A percentile compares a stretch with the other conserved stretches of the same genome.
Conservation (phyloP, 2,329 filamentous ascomycete species). For the Zasmidium cellare region DNA sequence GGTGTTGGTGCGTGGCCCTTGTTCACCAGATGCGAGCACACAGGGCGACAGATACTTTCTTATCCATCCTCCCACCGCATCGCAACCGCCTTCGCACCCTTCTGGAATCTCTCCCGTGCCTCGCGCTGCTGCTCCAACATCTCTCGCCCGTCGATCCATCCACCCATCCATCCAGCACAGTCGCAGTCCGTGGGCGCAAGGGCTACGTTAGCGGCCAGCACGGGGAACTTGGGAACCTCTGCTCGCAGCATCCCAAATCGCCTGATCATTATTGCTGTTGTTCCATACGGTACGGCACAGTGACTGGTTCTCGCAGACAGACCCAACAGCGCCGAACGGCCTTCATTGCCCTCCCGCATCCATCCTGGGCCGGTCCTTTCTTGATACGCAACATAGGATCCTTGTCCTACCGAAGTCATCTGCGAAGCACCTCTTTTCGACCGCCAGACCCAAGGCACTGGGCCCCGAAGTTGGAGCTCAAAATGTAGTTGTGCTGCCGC, state of each 20-base stretch:
- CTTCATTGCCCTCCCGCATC: background rate
- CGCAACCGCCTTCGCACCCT: background rate
- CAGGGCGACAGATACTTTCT: background rate
- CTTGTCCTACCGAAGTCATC: slow-evolving; percentile 15
- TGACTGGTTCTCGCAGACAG: background rate
- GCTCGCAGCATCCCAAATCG: too few species aligned
- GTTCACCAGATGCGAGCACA: background rate
- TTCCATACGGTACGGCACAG: too few species aligned
- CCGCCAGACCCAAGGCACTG: slow-evolving; percentile 18
- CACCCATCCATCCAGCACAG: too few species aligned
- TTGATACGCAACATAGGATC: slow-evolving; percentile 1
- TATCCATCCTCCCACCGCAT: background rate
- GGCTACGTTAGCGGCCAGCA: background rate
- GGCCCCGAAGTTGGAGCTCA: slow-evolving; percentile 19
- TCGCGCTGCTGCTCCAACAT: too few species aligned
- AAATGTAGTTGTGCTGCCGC: slow-evolving; percentile 15
- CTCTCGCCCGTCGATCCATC: background rate
- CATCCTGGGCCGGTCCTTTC: background rate
- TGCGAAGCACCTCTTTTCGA: slow-evolving; percentile 15
- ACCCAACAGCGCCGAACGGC: background rate
- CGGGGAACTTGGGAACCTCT: background rate
- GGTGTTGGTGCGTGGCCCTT: background rate
- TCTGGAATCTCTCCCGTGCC: too few species aligned
- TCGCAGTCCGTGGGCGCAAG: too few species aligned
- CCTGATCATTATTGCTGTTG: too few species aligned